A percentile compares a stretch with the other conserved stretches of the same genome.
These are phyloP conservation scores for Fusarium palustre DNA, from an alignment of 2,329 filamentous ascomycete genomes.

Conservation along the genomic window DNA sequence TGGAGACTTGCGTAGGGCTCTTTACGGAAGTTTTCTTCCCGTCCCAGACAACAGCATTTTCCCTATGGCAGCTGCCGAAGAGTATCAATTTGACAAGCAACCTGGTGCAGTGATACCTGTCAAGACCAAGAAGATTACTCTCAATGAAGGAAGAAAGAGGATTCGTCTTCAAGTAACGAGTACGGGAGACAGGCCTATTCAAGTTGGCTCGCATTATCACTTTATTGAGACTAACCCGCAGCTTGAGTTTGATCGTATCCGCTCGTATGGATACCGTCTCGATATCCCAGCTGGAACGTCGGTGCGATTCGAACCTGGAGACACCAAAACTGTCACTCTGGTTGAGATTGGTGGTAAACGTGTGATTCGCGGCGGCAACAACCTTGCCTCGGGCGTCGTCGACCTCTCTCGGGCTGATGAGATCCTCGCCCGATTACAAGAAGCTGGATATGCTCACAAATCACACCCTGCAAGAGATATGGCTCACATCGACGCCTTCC, in stretches of 20 bases:
- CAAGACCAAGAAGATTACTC: slow-evolving; percentile 71
- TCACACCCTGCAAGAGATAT: slow-evolving; percentile 71
- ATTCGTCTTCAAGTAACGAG: slow-evolving; percentile 83
- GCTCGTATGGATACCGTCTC: slow-evolving; percentile 85
- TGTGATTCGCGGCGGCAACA: slow-evolving; percentile 87
- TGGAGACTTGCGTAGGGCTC: slow-evolving; percentile 84
- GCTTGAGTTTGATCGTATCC: slow-evolving; percentile 86
- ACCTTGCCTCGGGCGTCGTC: slow-evolving; percentile 78
- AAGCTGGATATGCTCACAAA: slow-evolving; percentile 81
- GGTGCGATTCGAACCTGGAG: slow-evolving; percentile 92
- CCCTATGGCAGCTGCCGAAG: slow-evolving; percentile 70
- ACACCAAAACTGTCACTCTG: slow-evolving; percentile 87
- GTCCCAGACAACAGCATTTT: slow-evolving; percentile 78
- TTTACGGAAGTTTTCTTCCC: slow-evolving; percentile 93
- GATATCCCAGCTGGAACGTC: slow-evolving; percentile 94
- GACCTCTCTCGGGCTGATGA: slow-evolving; percentile 71
- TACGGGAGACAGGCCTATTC: slow-evolving; percentile 88
- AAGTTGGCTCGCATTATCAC: slow-evolving; percentile 95
- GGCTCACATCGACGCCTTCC: slow-evolving; percentile 69
- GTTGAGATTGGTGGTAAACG: slow-evolving; percentile 88
- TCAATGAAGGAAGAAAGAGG: slow-evolving; percentile 81
- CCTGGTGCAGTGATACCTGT: slow-evolving; percentile 84
- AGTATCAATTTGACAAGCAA: slow-evolving; percentile 74
- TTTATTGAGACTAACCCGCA: slow-evolving; percentile 95
- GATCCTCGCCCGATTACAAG: slow-evolving; percentile 74